These are phyloP conservation scores for Wickerhamomyces subpelliculosus DNA, from an alignment of 805 yeast species.

Conservation along the genomic window DNA sequence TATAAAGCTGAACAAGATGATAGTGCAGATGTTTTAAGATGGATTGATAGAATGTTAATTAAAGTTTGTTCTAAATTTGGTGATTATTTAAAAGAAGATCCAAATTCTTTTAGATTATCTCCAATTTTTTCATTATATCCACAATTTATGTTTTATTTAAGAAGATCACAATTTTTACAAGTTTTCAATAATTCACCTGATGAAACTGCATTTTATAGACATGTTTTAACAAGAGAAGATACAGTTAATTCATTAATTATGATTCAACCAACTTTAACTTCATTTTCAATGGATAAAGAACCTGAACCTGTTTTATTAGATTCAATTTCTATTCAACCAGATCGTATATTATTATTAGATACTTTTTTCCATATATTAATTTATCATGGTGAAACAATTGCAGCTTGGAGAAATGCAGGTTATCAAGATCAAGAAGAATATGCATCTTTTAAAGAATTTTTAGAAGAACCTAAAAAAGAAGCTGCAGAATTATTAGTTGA, in stretches of 20 bases:
- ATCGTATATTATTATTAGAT: constrained; percentile 79
- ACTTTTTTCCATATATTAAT: constrained; percentile 95
- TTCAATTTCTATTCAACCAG: constrained; percentile 86
- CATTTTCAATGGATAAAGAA: constrained; percentile 77
- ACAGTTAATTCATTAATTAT: constrained; percentile 87
- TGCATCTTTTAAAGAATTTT: constrained; percentile 76
- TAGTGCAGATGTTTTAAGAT: constrained; percentile 86
- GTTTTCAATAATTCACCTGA: constrained; percentile 98
- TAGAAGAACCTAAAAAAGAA: constrained; percentile 85
- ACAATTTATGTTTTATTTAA: constrained; percentile 89
- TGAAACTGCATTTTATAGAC: constrained; percentile 96
- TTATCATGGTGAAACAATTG: constrained; percentile 91
- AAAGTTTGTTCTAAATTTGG: constrained; percentile 90
- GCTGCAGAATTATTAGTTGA: constrained; percentile 89
- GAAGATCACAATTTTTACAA: constrained; percentile 93
- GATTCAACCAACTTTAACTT: constrained; percentile 95
- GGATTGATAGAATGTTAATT: constrained; percentile 91
- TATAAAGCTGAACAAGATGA: constrained; percentile 78
- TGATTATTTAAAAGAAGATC: constrained; percentile 83
- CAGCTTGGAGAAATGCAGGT: constrained; percentile 94
- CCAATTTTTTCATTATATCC: constrained; percentile 86
- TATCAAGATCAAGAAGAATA: constrained; percentile 90
- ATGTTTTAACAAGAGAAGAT: constrained; percentile 85
- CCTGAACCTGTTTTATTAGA: constrained; percentile 91
- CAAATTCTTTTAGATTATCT: constrained; percentile 72